phyloP scores from a whole-genome alignment of 1,284 basidiomycete genomes.

The Leccinum fuscescens region DNA sequence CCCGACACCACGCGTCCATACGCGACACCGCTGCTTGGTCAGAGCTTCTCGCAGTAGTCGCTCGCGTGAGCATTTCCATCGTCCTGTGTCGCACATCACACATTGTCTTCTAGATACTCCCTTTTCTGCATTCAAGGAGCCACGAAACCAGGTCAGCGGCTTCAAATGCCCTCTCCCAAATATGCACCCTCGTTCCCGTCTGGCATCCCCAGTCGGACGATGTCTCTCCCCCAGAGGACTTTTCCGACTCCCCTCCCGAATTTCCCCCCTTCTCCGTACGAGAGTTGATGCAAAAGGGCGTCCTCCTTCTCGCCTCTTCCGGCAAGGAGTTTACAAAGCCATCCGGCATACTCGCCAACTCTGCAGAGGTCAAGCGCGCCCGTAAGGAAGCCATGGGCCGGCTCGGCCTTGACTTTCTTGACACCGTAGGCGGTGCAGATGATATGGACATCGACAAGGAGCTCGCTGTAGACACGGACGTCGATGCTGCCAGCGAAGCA shows the following conservation, averaged over 20 bases:
- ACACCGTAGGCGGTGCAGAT: slow-evolving; percentile 61
- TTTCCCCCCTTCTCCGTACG: slow-evolving; percentile 74
- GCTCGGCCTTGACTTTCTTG: slow-evolving; percentile 79
- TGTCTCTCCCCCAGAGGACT: slow-evolving; percentile 23
- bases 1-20: slow-evolving; percentile 54
- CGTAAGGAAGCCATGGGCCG: slow-evolving; percentile 81
- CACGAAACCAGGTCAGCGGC: slow-evolving; percentile 86
- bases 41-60: slow-evolving; percentile 80
- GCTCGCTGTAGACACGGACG: slow-evolving; percentile 61
- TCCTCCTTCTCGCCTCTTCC: slow-evolving; percentile 79
- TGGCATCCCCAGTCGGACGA: slow-evolving; percentile 61
- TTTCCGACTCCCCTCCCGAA: slow-evolving; percentile 43
- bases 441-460: slow-evolving; percentile 83
- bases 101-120: slow-evolving; percentile 62
- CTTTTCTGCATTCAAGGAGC: slow-evolving; percentile 84
- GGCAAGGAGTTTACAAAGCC: slow-evolving; percentile 84
- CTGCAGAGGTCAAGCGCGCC: slow-evolving; percentile 75
- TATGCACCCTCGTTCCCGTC: slow-evolving; percentile 79
- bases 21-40: slow-evolving; percentile 73
- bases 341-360: slow-evolving; percentile 62
- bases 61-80: slow-evolving; percentile 52
- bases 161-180: slow-evolving; percentile 81
- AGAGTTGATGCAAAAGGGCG: slow-evolving; percentile 72
- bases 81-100: background rate
- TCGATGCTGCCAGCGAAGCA: slow-evolving; percentile 45